Conservation (phyloP, 108 stramenopile genomes). For the Stephanodiscus triporus region DNA sequence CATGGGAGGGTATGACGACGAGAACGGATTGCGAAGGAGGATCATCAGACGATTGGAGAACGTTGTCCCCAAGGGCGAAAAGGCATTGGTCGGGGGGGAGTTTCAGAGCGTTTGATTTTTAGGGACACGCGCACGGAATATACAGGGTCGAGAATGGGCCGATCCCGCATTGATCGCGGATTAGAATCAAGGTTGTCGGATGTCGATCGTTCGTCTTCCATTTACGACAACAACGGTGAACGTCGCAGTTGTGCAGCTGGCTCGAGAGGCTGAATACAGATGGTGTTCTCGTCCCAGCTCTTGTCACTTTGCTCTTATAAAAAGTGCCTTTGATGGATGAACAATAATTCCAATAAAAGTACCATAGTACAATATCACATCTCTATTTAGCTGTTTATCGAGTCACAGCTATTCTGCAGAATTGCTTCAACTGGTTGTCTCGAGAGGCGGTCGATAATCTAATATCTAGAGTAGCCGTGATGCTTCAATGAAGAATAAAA, state of each 20-base stretch:
- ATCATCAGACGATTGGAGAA: constrained; percentile 74
- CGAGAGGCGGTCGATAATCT: too few species aligned
- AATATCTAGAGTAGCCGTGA: too few species aligned
- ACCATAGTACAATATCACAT: neutral
- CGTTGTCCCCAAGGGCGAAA: constrained; percentile 81
- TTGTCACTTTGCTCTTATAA: too few species aligned
- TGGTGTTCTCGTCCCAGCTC: neutral
- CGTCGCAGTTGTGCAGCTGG: too few species aligned
- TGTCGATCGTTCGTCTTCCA: neutral
- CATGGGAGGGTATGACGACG: constrained; percentile 60
- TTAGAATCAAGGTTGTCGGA: neutral
- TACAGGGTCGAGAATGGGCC: neutral
- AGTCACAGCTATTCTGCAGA: neutral
- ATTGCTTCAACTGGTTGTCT: neutral
- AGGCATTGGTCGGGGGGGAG: constrained; percentile 70
- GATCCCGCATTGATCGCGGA: neutral
- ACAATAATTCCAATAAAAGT: neutral
- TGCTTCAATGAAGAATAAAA: neutral
- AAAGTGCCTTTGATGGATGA: neutral
- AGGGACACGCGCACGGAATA: neutral
- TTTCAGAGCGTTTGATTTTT: constrained; percentile 82
- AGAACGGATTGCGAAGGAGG: constrained; percentile 70
- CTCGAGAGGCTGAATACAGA: neutral
- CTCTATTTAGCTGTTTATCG: neutral
- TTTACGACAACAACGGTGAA: neutral